Evolutionary conservation across 1,284 basidiomycete genomes (phyloP).

Genomic region (Pseudozyma tsukubaensis): DNA sequence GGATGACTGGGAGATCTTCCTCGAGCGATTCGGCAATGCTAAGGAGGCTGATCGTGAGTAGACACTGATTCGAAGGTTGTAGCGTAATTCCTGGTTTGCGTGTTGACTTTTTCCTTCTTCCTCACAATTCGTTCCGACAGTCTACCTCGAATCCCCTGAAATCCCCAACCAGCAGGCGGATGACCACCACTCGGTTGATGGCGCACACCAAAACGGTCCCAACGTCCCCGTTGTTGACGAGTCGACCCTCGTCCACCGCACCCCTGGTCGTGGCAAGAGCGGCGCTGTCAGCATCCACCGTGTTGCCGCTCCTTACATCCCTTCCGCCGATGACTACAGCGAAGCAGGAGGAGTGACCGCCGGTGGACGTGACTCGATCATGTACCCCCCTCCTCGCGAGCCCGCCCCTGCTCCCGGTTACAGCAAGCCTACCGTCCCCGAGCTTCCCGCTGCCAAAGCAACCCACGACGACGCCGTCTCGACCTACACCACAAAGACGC

Average conservation of each 20-base stretch:
- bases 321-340: constrained; percentile 62
- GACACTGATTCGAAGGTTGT: background rate
- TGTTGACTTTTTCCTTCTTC: background rate
- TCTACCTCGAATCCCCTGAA: constrained; percentile 64
- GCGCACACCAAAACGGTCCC: constrained; percentile 46
- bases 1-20: constrained; percentile 67
- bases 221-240: constrained; percentile 66
- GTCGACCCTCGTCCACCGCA: constrained; percentile 64
- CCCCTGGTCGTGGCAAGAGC: constrained; percentile 64
- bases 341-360: constrained; percentile 65
- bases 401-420: constrained; percentile 53
- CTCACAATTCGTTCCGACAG: constrained; percentile 14
- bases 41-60: constrained; percentile 65
- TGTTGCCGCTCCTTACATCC: constrained; percentile 56
- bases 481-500: constrained; percentile 55
- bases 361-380: constrained; percentile 66
- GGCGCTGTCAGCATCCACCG: constrained; percentile 66
- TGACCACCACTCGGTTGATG: constrained; percentile 38
- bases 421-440: constrained; percentile 56
- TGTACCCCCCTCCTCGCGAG: constrained; percentile 66
- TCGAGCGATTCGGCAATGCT: constrained; percentile 58
- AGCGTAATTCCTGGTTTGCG: background rate
- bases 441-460: constrained; percentile 33
- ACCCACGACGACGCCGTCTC: constrained; percentile 49
- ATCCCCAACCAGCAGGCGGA: constrained; percentile 47